phyloP scores from a whole-genome alignment of 768 basidiomycete species.

The Termitomyces sp. region DNA sequence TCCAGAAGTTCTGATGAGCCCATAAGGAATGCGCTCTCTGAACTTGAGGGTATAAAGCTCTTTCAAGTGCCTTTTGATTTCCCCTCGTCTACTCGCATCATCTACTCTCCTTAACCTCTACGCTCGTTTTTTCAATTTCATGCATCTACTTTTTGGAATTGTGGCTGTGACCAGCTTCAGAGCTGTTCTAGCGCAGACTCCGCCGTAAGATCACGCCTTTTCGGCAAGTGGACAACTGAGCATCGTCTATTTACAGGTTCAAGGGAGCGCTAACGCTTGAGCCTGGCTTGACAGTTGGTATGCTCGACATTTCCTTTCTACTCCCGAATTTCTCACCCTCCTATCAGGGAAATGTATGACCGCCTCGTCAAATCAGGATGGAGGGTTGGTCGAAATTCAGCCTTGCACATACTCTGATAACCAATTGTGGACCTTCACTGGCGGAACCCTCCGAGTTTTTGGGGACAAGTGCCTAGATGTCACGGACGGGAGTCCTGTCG shows the following conservation, averaged over 20 bases:
- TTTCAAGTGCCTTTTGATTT: neutral
- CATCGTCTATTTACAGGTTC: slow-evolving; percentile 23
- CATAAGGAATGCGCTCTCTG: neutral
- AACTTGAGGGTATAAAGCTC: neutral
- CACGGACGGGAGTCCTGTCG: slow-evolving; percentile 29
- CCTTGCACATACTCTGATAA: slow-evolving; percentile 36
- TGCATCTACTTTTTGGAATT: neutral
- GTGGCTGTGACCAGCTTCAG: neutral
- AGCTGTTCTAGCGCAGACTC: neutral
- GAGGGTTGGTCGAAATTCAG: slow-evolving; percentile 30
- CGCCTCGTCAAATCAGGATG: slow-evolving; percentile 42
- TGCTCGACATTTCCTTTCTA: neutral
- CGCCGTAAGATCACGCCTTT: neutral
- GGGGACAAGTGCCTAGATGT: slow-evolving; percentile 48
- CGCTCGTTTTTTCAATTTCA: neutral
- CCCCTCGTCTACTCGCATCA: too few species aligned
- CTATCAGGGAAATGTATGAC: slow-evolving; percentile 44
- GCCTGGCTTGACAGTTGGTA: slow-evolving; percentile 36
- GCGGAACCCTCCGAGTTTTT: slow-evolving; percentile 35
- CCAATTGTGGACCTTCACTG: slow-evolving; percentile 46
- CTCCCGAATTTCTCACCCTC: too few species aligned
- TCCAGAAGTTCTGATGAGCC: neutral
- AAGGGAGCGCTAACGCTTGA: slow-evolving; percentile 37
- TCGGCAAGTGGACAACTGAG: neutral
- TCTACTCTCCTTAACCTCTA: neutral